phyloP scores from a whole-genome alignment of 371 early-diverging fungal genomes.

The Zychaea mexicana region DNA sequence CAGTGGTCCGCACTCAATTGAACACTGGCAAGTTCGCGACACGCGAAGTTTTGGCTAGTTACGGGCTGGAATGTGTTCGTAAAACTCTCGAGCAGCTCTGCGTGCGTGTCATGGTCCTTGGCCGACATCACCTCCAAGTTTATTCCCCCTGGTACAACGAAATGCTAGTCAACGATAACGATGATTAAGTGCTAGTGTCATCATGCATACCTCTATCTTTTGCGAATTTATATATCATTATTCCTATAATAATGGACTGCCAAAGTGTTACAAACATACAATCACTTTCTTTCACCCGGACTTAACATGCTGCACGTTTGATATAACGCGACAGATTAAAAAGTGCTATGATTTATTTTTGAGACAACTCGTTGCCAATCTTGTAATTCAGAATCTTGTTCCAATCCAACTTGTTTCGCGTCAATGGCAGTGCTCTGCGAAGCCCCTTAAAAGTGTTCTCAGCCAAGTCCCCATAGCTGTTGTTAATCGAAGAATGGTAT shows the following conservation, averaged over 20 bases:
- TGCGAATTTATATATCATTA: too few relatives aligned
- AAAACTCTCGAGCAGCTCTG: conserved; percentile 56
- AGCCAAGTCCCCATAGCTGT: conserved; percentile 77
- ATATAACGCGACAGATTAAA: neutral
- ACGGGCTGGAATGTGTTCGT: conserved; percentile 66
- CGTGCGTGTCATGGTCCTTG: conserved; percentile 46
- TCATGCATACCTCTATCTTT: too few relatives aligned
- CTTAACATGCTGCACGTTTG: too few relatives aligned
- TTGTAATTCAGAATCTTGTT: conserved; percentile 72
- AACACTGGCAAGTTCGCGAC: conserved; percentile 52
- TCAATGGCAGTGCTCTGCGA: conserved; percentile 90
- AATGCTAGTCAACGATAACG: conserved; percentile 30
- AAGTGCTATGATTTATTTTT: conserved; percentile 23
- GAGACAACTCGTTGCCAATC: conserved; percentile 55
- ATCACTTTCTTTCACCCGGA: too few relatives aligned
- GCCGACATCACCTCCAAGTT: conserved; percentile 69
- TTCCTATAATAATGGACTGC: too few relatives aligned
- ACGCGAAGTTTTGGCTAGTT: conserved; percentile 47
- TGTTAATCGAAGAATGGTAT: conserved; percentile 84
- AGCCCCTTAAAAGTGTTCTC: conserved; percentile 90
- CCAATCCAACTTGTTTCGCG: conserved; percentile 94
- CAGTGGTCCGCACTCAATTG: conserved; percentile 54
- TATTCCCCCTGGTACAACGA: conserved; percentile 67
- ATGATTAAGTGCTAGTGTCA: too few relatives aligned
- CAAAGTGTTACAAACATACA: too few relatives aligned